Percentiles rank a stretch among this genome's conserved stretches.
phyloP scores from a whole-genome alignment of 768 basidiomycete genomes.

The Boletus sp. region DNA sequence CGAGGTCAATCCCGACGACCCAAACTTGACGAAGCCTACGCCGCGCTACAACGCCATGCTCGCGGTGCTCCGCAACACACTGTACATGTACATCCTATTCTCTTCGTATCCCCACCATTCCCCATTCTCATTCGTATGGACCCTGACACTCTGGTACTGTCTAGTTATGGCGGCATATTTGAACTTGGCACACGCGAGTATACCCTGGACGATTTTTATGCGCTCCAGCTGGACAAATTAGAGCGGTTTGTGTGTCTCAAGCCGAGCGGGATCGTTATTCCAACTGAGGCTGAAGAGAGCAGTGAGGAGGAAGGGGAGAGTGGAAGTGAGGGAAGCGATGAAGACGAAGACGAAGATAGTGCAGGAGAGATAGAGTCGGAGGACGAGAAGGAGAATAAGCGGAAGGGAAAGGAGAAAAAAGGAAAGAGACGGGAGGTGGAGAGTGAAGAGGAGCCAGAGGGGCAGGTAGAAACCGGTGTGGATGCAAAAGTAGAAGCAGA shows the following conservation, averaged over 20 bases:
- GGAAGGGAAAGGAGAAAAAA: conserved; percentile 1
- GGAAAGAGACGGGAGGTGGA: conserved; percentile 22
- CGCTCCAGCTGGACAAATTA: conserved; percentile 78
- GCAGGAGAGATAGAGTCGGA: conserved; percentile 11
- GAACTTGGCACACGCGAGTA: conserved; percentile 82
- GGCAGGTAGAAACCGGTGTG: background rate
- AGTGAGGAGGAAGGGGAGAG: conserved; percentile 62
- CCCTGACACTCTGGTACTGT: background rate
- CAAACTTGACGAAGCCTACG: conserved; percentile 58
- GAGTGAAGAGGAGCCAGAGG: conserved; percentile 29
- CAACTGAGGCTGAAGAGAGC: conserved; percentile 57
- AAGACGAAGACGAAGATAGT: conserved; percentile 43
- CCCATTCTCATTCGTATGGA: background rate
- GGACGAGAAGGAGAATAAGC: conserved; percentile 1
- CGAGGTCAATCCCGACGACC: conserved; percentile 60
- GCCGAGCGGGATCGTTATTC: conserved; percentile 57
- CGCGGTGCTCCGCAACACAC: conserved; percentile 74
- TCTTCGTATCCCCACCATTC: background rate
- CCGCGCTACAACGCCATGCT: conserved; percentile 88
- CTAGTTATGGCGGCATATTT: conserved; percentile 84
- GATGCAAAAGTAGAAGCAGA: background rate
- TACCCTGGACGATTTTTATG: conserved; percentile 86
- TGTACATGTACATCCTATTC: conserved; percentile 65
- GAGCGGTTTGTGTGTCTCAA: conserved; percentile 75
- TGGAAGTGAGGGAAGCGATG: conserved; percentile 55